These are phyloP conservation scores for Halophytophthora polymorphica DNA, from an alignment of 352 stramenopile species.

Conservation along the genomic window DNA sequence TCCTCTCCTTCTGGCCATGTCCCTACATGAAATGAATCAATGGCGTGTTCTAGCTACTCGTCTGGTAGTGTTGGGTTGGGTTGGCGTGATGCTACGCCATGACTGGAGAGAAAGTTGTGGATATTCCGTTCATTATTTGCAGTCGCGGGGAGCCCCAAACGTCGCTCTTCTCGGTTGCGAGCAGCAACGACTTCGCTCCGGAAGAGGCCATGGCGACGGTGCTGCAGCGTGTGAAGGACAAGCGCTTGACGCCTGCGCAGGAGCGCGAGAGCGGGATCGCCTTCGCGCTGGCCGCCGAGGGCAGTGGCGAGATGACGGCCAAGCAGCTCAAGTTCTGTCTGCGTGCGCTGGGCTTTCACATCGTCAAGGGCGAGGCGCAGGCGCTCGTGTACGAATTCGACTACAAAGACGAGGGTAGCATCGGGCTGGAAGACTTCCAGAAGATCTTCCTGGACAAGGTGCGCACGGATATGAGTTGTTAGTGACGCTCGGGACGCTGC, in stretches of 20 bases:
- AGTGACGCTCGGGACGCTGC: too few species aligned
- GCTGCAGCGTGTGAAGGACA: too few species aligned
- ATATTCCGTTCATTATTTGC: too few species aligned
- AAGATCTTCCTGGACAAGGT: slow-evolving; percentile 45
- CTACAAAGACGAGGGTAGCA: slow-evolving; percentile 27
- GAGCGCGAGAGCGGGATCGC: slow-evolving; percentile 21
- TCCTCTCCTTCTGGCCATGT: slow-evolving; percentile 6
- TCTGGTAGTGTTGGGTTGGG: too few species aligned
- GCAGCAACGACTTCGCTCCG: too few species aligned
- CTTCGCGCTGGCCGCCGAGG: slow-evolving; percentile 20
- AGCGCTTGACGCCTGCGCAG: slow-evolving; percentile 24
- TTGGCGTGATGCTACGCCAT: too few species aligned
- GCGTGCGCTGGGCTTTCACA: slow-evolving; percentile 24
- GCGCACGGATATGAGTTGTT: too few species aligned
- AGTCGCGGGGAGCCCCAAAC: too few species aligned
- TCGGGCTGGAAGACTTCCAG: slow-evolving; percentile 37
- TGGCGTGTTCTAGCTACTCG: slow-evolving; percentile 20
- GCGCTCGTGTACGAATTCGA: slow-evolving; percentile 47
- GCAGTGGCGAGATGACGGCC: slow-evolving; percentile 17
- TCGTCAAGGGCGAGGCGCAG: slow-evolving; percentile 19
- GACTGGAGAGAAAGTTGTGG: too few species aligned
- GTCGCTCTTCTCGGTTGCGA: too few species aligned
- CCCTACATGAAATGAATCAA: slow-evolving; percentile 14
- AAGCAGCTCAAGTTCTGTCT: slow-evolving; percentile 35
- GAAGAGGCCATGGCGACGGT: too few species aligned